phyloP scores from a whole-genome alignment of 208 protist genomes.

The Sergeia podlipaevii region DNA sequence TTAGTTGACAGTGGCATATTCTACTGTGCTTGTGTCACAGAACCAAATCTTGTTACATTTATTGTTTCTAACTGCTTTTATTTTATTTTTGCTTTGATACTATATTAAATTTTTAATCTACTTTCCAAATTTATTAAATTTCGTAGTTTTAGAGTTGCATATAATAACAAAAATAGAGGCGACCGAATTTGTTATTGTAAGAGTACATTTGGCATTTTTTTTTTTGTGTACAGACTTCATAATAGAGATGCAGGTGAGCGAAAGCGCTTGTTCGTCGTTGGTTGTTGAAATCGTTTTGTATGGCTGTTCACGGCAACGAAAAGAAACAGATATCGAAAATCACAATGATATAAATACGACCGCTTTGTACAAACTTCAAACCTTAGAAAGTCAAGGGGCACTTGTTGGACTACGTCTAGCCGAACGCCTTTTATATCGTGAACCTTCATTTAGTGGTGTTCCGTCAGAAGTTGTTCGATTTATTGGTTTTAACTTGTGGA shows the following conservation, averaged over 20 bases:
- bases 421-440: conserved; percentile 72
- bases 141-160: too few relatives aligned
- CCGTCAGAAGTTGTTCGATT: conserved; percentile 64
- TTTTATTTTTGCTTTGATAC: too few relatives aligned
- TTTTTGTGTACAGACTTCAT: not conserved
- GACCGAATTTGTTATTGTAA: conserved; percentile 6
- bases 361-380: conserved; percentile 3
- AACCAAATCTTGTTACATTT: too few relatives aligned
- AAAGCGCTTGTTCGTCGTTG: conserved; percentile 35
- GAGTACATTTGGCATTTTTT: conserved; percentile 4
- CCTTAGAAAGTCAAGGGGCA: conserved; percentile 54
- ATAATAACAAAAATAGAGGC: too few relatives aligned
- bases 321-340: conserved; percentile 12
- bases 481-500: conserved; percentile 67
- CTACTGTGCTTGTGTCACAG: conserved; percentile 1
- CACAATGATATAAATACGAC: conserved; percentile 1
- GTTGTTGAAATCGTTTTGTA: conserved; percentile 48
- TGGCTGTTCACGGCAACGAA: conserved; percentile 15
- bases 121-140: too few relatives aligned
- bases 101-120: too few relatives aligned
- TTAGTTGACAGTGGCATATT: conserved; percentile 6
- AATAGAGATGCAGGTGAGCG: conserved; percentile 13
- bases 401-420: conserved; percentile 58
- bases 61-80: too few relatives aligned
- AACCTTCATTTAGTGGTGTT: conserved; percentile 48